phyloP scores from a whole-genome alignment of 495 filamentous ascomycete genomes.

The Massariosphaeria phaeospora region DNA sequence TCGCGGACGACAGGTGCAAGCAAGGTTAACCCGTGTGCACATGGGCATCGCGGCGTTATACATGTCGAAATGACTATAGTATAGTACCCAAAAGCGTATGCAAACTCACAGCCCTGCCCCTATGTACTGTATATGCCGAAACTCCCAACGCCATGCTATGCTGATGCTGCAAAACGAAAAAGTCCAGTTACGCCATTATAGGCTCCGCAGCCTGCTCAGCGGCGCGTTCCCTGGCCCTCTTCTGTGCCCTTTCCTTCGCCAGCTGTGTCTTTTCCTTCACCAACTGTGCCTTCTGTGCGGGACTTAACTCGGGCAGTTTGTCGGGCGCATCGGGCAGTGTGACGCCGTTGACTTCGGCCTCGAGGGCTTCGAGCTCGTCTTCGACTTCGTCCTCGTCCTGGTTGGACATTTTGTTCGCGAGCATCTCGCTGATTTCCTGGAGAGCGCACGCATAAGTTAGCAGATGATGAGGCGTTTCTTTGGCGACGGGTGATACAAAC shows the following conservation, averaged over 20 bases:
- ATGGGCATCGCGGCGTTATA: too few relatives aligned
- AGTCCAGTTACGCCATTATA: conserved; percentile 33
- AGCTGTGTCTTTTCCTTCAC: conserved; percentile 33
- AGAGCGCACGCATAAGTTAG: too few relatives aligned
- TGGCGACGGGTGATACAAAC: too few relatives aligned
- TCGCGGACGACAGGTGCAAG: too few relatives aligned
- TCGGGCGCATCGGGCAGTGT: conserved; percentile 60
- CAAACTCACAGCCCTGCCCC: not conserved
- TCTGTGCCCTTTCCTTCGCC: conserved; percentile 32
- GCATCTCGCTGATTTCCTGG: conserved; percentile 86
- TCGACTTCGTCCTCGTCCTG: conserved; percentile 98
- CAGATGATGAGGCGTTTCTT: too few relatives aligned
- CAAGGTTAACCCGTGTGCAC: too few relatives aligned
- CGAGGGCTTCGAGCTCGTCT: conserved; percentile 79
- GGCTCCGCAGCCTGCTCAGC: conserved; percentile 19
- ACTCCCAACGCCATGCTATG: conserved; percentile 21
- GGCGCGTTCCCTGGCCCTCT: conserved; percentile 31
- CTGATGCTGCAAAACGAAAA: conserved; percentile 14
- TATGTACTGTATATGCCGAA: not conserved
- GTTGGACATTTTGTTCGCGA: conserved; percentile 76
- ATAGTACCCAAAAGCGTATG: too few relatives aligned
- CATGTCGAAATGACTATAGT: too few relatives aligned
- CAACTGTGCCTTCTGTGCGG: conserved; percentile 29
- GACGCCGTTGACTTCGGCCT: conserved; percentile 55
- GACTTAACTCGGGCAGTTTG: conserved; percentile 35